These are phyloP conservation scores for Capsicum rhomboideum DNA, from an alignment of 257 asterid genomes.

Conservation along the genomic window DNA sequence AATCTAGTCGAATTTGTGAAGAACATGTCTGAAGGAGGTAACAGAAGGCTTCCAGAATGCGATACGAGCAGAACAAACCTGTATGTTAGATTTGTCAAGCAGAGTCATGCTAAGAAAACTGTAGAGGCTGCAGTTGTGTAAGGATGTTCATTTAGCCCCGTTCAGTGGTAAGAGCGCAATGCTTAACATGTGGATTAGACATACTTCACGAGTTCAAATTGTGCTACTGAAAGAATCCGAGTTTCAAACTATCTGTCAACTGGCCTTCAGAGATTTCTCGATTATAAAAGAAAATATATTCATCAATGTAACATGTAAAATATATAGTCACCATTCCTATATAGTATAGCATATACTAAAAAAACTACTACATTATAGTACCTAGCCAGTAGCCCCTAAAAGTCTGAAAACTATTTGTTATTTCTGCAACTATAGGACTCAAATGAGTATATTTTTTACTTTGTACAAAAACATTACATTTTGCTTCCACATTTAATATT, in stretches of 20 bases:
- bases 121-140: slow-evolving; percentile 54
- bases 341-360: neutral
- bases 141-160: no score
- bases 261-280: neutral
- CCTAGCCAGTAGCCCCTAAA: neutral
- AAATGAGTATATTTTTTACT: neutral
- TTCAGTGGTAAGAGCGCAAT: slow-evolving; percentile 3
- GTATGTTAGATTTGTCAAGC: slow-evolving; percentile 55
- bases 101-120: slow-evolving; percentile 19
- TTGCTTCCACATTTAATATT: neutral
- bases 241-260: neutral
- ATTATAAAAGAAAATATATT: neutral
- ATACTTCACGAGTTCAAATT: neutral
- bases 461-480: neutral
- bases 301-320: neutral
- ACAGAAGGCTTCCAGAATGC: slow-evolving; percentile 37
- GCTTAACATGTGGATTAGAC: neutral
- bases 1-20: slow-evolving; percentile 63
- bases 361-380: neutral
- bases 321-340: neutral
- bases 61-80: slow-evolving; percentile 61
- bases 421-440: neutral
- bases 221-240: neutral
- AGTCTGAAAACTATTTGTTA: neutral
- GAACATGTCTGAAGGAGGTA: slow-evolving; percentile 68